These are phyloP conservation scores for Sclerotinia trifoliorum DNA, from an alignment of 2,329 filamentous ascomycete species.

Conservation along the genomic window DNA sequence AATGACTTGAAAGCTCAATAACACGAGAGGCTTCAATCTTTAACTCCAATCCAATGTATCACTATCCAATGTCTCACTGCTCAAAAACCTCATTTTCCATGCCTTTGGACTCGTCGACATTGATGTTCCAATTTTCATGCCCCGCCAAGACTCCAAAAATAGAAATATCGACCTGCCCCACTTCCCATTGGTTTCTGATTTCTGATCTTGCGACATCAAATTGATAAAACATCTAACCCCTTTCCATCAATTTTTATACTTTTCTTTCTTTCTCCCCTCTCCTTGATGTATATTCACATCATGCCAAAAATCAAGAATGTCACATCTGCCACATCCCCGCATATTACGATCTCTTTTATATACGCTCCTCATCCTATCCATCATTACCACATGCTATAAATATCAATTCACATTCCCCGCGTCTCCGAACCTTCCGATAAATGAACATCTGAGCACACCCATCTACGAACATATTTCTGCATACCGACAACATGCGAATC, in stretches of 20 bases:
- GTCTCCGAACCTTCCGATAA: background rate
- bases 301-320: conserved; percentile 23
- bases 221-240: background rate
- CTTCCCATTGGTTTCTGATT: background rate
- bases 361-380: background rate
- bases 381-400: background rate
- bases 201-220: background rate
- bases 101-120: background rate
- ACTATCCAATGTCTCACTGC: background rate
- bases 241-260: background rate
- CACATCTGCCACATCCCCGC: conserved; percentile 5
- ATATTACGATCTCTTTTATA: conserved; percentile 10
- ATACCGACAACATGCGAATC: conserved; percentile 27
- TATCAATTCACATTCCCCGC: background rate
- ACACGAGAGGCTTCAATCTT: too few species aligned
- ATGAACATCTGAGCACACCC: conserved; percentile 13
- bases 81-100: background rate
- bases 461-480: conserved; percentile 30
- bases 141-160: conserved; percentile 10
- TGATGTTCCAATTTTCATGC: background rate
- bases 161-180: background rate
- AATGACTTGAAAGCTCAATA: too few species aligned
- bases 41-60: background rate
- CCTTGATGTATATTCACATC: background rate
- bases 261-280: background rate